Percentiles rank a stretch among this genome's conserved stretches.
These are phyloP conservation scores for Suillus variegatus DNA, from an alignment of 768 basidiomycete genomes.

Conservation along the genomic window DNA sequence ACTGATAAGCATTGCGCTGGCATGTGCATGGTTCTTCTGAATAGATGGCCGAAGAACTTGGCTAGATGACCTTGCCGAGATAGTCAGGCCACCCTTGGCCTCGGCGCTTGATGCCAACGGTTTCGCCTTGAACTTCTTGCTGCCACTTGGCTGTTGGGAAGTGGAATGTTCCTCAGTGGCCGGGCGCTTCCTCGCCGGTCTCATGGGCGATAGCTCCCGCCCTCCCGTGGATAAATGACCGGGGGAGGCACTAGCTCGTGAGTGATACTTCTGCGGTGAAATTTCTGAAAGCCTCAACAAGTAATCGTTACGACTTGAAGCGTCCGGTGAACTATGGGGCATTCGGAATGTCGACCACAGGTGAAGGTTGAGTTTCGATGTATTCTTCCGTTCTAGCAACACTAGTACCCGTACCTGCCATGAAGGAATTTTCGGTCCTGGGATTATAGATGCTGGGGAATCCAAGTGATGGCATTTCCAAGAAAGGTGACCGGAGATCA, in stretches of 20 bases:
- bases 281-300: slow-evolving; percentile 52
- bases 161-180: slow-evolving; percentile 28
- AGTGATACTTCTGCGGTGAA: slow-evolving; percentile 40
- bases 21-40: slow-evolving; percentile 11
- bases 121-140: slow-evolving; percentile 33
- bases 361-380: slow-evolving; percentile 11
- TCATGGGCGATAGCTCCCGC: slow-evolving; percentile 38
- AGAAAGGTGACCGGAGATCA: slow-evolving; percentile 24
- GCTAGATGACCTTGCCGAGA: slow-evolving; percentile 16
- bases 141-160: slow-evolving; percentile 20
- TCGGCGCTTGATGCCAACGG: slow-evolving; percentile 13
- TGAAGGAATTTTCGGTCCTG: slow-evolving; percentile 16
- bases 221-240: slow-evolving; percentile 21
- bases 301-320: slow-evolving; percentile 2
- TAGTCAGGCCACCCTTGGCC: slow-evolving; percentile 18
- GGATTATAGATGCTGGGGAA: slow-evolving; percentile 32
- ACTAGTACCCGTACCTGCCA: slow-evolving; percentile 11
- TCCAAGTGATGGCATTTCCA: slow-evolving; percentile 12
- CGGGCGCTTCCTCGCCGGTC: slow-evolving; percentile 50
- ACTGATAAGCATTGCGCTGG: slow-evolving; percentile 8
- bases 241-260: slow-evolving; percentile 12
- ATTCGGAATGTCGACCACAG: background rate
- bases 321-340: slow-evolving; percentile 3
- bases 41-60: slow-evolving; percentile 4
- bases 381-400: slow-evolving; percentile 15